Percentiles rank a stretch among this genome's conserved stretches.
Evolutionary conservation across 2,329 filamentous ascomycete genomes (phyloP).

Genomic region (Alternaria panax): DNA sequence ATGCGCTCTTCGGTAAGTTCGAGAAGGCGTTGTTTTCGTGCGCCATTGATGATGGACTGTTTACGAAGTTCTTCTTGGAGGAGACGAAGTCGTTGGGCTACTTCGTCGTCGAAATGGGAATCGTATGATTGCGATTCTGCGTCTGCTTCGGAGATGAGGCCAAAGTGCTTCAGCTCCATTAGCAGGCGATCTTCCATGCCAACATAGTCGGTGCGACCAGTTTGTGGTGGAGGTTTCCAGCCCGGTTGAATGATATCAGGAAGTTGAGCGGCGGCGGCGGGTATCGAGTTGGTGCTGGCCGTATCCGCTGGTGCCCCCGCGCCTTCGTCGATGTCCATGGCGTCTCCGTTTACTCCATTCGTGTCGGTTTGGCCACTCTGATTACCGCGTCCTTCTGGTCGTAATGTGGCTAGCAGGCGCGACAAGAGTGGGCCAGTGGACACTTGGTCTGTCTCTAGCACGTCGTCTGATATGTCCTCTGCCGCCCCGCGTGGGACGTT

Average conservation of each 20-base stretch:
- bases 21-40: slow-evolving; percentile 83
- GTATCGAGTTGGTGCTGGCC: slow-evolving; percentile 53
- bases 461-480: slow-evolving; percentile 84
- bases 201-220: slow-evolving; percentile 78
- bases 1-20: slow-evolving; percentile 91
- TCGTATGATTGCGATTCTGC: slow-evolving; percentile 77
- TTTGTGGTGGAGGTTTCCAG: slow-evolving; percentile 78
- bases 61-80: slow-evolving; percentile 83
- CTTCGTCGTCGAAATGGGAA: slow-evolving; percentile 90
- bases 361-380: slow-evolving; percentile 61
- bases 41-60: slow-evolving; percentile 86
- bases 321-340: slow-evolving; percentile 57
- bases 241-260: slow-evolving; percentile 76
- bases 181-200: slow-evolving; percentile 91
- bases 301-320: slow-evolving; percentile 40
- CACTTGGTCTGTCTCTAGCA: slow-evolving; percentile 87
- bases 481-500: slow-evolving; percentile 87
- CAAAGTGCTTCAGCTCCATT: slow-evolving; percentile 88
- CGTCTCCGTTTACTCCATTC: slow-evolving; percentile 61
- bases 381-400: slow-evolving; percentile 74
- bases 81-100: slow-evolving; percentile 85
- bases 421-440: slow-evolving; percentile 87
- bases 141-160: slow-evolving; percentile 80
- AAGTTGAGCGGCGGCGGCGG: slow-evolving; percentile 81
- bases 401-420: slow-evolving; percentile 79